phyloP scores from a whole-genome alignment of 129 eudicot species.

The Chrysanthemum seticuspe region DNA sequence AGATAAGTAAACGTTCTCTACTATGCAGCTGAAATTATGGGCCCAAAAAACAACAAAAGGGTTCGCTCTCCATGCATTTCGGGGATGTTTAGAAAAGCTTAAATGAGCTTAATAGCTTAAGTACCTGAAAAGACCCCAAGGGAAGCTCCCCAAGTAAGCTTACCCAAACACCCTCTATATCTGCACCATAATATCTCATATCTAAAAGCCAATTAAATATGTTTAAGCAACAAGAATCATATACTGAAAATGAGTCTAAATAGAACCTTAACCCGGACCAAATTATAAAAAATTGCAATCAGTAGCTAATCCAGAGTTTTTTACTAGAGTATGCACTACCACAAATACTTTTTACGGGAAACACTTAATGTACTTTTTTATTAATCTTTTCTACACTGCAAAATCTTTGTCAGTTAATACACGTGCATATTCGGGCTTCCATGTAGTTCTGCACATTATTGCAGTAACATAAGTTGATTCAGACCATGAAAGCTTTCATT shows the following conservation, averaged over 20 bases:
- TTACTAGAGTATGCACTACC: neutral
- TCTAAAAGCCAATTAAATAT: conserved; percentile 5
- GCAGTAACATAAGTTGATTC: neutral
- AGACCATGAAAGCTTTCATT: neutral
- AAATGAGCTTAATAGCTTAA: too few species aligned
- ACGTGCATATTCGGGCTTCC: neutral
- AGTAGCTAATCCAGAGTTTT: neutral
- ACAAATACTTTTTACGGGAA: neutral
- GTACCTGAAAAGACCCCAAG: too few species aligned
- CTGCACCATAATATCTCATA: neutral
- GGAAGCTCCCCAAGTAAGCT: too few species aligned
- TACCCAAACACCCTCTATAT: too few species aligned
- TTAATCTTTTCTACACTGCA: too few species aligned
- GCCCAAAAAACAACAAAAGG: conserved; percentile 6
- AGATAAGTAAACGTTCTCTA: neutral
- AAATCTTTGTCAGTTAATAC: too few species aligned
- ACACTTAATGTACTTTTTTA: neutral
- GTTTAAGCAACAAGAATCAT: conserved; percentile 1
- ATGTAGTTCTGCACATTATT: neutral
- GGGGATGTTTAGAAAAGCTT: too few species aligned
- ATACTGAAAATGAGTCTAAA: neutral
- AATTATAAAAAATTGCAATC: conserved; percentile 17
- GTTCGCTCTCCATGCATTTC: conserved; percentile 7
- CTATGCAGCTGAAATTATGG: too few species aligned
- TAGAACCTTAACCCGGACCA: conserved; percentile 2